Conservation (phyloP, 371 early-diverging fungal species). For the Apophysomyces elegans region DNA sequence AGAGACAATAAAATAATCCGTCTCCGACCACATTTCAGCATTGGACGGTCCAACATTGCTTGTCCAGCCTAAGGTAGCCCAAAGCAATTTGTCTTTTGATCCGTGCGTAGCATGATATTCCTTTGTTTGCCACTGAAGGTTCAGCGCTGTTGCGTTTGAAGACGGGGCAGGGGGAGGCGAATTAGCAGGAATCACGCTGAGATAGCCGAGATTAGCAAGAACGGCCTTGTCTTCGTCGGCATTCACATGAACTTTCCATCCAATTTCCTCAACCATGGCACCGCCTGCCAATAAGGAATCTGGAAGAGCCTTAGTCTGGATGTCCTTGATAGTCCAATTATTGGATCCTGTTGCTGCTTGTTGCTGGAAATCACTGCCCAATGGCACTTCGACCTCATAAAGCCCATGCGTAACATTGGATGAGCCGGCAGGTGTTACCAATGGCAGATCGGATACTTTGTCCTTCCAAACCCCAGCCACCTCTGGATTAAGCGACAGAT, state of each 20-base stretch:
- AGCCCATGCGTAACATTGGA: neutral
- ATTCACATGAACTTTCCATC: neutral
- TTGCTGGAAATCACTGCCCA: neutral
- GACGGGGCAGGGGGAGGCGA: neutral
- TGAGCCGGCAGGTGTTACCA: neutral
- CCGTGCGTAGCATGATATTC: neutral
- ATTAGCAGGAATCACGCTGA: neutral
- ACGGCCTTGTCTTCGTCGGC: neutral
- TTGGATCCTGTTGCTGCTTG: neutral
- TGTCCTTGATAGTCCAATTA: neutral
- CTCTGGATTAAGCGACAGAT: neutral
- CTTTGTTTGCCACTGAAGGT: neutral
- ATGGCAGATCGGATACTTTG: neutral
- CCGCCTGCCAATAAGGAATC: neutral
- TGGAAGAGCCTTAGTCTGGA: neutral
- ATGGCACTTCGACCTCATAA: neutral
- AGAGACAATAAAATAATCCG: neutral
- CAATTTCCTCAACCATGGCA: neutral
- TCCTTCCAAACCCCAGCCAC: neutral
- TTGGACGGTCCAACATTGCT: neutral
- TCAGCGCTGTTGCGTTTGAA: neutral
- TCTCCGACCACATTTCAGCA: neutral
- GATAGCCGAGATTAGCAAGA: neutral
- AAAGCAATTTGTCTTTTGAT: neutral
- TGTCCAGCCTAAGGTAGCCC: constrained; percentile 2